Percentiles rank a stretch among this genome's conserved stretches.
These are phyloP conservation scores for Mortierella sp. DNA, from an alignment of 371 early-diverging fungal species.

Conservation along the genomic window DNA sequence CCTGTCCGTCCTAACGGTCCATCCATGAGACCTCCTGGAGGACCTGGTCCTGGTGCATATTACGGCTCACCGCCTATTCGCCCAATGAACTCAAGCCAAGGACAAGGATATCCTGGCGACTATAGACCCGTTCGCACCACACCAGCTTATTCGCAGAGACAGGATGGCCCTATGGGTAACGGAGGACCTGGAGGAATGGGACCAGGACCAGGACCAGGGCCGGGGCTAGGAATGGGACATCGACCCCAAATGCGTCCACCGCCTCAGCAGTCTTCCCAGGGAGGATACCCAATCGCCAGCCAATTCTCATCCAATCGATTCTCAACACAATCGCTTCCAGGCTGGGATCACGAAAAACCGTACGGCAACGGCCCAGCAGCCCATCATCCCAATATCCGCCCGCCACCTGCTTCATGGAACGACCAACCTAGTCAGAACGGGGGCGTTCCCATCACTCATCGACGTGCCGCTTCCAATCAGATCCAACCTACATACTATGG, in stretches of 20 bases:
- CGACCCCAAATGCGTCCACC: conserved; percentile 24
- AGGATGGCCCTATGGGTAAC: conserved; percentile 29
- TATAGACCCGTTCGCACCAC: conserved; percentile 32
- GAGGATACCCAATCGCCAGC: conserved; percentile 38
- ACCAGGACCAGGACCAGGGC: conserved; percentile 27
- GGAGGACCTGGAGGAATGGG: conserved; percentile 32
- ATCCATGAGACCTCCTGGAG: conserved; percentile 21
- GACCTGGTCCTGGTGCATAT: conserved; percentile 31
- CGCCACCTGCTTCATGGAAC: conserved; percentile 34
- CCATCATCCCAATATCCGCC: conserved; percentile 35
- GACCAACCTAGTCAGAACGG: conserved; percentile 32
- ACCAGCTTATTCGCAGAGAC: conserved; percentile 26
- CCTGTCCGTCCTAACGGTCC: conserved; percentile 36
- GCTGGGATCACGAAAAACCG: conserved; percentile 43
- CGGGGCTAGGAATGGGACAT: conserved; percentile 25
- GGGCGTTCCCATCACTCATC: conserved; percentile 23
- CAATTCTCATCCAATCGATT: conserved; percentile 50
- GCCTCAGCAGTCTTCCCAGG: conserved; percentile 16
- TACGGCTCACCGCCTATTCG: conserved; percentile 33
- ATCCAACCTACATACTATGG: conserved; percentile 46
- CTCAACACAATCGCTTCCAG: conserved; percentile 49
- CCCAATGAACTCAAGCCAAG: conserved; percentile 26
- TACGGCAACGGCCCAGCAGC: conserved; percentile 33
- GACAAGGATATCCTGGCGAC: conserved; percentile 38
- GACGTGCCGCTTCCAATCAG: conserved; percentile 47